Conservation (phyloP, 768 basidiomycete species). For the Strobilomyces dryophilus region DNA sequence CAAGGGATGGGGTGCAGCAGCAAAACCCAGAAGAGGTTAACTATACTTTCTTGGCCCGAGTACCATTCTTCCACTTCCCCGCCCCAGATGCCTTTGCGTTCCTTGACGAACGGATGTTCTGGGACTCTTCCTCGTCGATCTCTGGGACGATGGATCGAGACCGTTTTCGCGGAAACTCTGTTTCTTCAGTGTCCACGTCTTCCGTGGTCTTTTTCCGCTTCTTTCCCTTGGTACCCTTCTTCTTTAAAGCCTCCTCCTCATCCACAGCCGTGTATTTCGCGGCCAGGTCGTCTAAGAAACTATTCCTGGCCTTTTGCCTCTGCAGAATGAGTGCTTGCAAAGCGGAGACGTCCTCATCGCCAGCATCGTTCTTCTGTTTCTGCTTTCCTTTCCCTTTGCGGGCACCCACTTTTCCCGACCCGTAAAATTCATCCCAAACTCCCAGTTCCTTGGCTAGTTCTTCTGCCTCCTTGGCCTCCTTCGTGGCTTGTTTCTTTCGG, state of each 20-base stretch:
- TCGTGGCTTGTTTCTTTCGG: constrained; percentile 67
- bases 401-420: constrained; percentile 62
- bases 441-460: constrained; percentile 80
- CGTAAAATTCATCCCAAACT: constrained; percentile 93
- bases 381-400: constrained; percentile 53
- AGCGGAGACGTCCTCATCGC: constrained; percentile 57
- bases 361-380: constrained; percentile 37
- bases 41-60: constrained; percentile 35
- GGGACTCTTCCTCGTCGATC: constrained; percentile 64
- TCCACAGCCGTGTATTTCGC: constrained; percentile 64
- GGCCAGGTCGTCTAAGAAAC: constrained; percentile 72
- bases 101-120: constrained; percentile 54
- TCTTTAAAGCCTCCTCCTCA: constrained; percentile 26
- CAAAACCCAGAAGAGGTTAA: constrained; percentile 8
- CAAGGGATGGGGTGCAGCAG: constrained; percentile 1
- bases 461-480: constrained; percentile 85
- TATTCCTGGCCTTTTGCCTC: constrained; percentile 63
- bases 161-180: constrained; percentile 49
- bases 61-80: constrained; percentile 26
- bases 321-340: constrained; percentile 81
- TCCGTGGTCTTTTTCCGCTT: constrained; percentile 44
- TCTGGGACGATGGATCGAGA: constrained; percentile 44
- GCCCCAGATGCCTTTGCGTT: constrained; percentile 33
- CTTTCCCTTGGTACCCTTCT: constrained; percentile 46
- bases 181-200: constrained; percentile 33